Base-by-base conservation (phyloP, 306 rosid species). In the Castanea crenata region DNA sequence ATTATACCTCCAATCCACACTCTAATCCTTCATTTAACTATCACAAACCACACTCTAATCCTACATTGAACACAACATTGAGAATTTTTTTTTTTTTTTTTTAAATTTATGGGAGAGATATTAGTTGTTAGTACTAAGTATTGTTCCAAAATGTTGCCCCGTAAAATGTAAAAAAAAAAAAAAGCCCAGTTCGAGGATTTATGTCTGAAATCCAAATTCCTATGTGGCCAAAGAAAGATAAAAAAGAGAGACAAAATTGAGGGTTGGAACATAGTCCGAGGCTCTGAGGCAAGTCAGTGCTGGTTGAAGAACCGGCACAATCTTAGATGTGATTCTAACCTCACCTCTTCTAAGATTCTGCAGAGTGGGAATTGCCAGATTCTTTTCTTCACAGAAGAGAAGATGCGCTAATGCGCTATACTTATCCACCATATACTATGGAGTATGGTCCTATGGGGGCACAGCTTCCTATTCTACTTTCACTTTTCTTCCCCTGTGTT, bases 361-460 rank as follows among this genome's bases (percentile, higher is more conserved):
- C 44, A 77, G 79, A 82, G 77, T 79, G 78, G 85, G 75, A 83
- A 85, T 80, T 67, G 59, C 62, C 49, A 81, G 89, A 90, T 90
- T 88, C 90, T 83, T 90, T 92, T 73, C 94, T 87, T 90, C 88
- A 69, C 80, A 20, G 35, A 65, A 67, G 87, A 2, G 11, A 41
- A 41, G 46, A 41, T 41, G 46, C 46, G 46, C 46, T 41, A 83
- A 83, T 78, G 83, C 76, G 46, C 12, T 41, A 41, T 56, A 62
- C 65, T 74, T 0, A 2, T 31, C 74, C 57, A 78, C 76, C 54
- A 10, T 20, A 58, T 75, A 8, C 46, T 0, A 41, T 41, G 46
- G 11, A 2, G 52, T 61, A 63, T 84, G 73, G 46, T 79, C 80
- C 73, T 57, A 41, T 38, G 46, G 46, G 72, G 82, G 85, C 88